Evolutionary conservation across 805 yeast species (phyloP).

Genomic region (Wickerhamomyces bisporus): DNA sequence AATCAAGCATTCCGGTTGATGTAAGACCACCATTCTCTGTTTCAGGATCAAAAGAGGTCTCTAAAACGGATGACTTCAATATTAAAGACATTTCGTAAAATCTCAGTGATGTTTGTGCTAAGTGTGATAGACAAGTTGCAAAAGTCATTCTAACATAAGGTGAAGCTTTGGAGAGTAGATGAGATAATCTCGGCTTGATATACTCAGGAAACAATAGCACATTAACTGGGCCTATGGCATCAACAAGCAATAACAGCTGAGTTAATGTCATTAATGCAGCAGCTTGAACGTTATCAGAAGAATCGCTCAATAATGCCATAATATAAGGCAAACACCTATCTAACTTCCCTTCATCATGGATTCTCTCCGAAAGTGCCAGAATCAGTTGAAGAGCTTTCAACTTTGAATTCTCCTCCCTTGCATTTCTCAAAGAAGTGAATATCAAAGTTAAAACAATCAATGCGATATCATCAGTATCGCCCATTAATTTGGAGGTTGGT

Average conservation of each 20-base stretch:
- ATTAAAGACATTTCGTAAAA: slow-evolving; percentile 60
- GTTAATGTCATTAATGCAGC: slow-evolving; percentile 61
- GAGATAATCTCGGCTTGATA: slow-evolving; percentile 61
- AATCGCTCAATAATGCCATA: slow-evolving; percentile 65
- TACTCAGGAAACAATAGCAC: slow-evolving; percentile 77
- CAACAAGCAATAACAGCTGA: slow-evolving; percentile 60
- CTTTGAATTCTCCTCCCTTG: slow-evolving; percentile 54
- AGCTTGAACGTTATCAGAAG: slow-evolving; percentile 58
- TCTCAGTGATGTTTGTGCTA: slow-evolving; percentile 60
- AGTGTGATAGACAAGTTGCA: slow-evolving; percentile 66
- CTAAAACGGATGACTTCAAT: slow-evolving; percentile 34
- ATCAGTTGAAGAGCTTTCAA: slow-evolving; percentile 72
- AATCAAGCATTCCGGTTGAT: slow-evolving; percentile 30
- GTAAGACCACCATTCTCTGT: slow-evolving; percentile 34
- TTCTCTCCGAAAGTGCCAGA: slow-evolving; percentile 66
- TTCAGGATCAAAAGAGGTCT: slow-evolving; percentile 38
- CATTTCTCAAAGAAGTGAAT: slow-evolving; percentile 55
- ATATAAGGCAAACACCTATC: slow-evolving; percentile 84
- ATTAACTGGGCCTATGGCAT: slow-evolving; percentile 67
- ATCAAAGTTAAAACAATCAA: slow-evolving; percentile 54
- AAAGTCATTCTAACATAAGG: slow-evolving; percentile 56
- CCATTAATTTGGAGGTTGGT: slow-evolving; percentile 25
- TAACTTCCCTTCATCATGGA: slow-evolving; percentile 77
- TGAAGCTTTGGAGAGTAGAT: slow-evolving; percentile 34
- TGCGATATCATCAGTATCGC: slow-evolving; percentile 40